Evolutionary conservation across 805 yeast species (phyloP), one percentile per base, ranked within the genome.

Genomic region (Starmerella floris): DNA sequence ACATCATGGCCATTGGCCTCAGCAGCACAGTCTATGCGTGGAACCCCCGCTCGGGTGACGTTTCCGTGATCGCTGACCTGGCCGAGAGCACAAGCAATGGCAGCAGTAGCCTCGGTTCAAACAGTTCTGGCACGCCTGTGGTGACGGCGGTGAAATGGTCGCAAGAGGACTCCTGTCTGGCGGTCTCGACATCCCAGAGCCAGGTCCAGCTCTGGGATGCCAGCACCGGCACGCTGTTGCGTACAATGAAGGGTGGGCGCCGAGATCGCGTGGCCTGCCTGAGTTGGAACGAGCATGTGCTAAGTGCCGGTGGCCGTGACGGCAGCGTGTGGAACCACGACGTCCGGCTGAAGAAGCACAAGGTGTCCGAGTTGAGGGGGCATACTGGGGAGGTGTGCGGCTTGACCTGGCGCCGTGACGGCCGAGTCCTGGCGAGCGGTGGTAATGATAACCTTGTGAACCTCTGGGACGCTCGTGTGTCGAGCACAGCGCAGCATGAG

Each of bases 381-480:
- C 97, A 88, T 58, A 64, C 72, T 39, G 95, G 93, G 1, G 97
- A 88, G 62, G 79, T 88, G 23, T 88, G 97, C 65, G 97, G 97
- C 0, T 66, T 88, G 32, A 79, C 79, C 52, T 88, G 94, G 75
- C 72, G 87, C 43, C 51, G 64, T 10, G 96, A 88, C 58, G 95
- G 96, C 2, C 64, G 72, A 50, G 91, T 83, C 56, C 69, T 88
- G 44, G 94, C 93, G 0, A 74, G 84, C 3, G 97, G 97, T 10
- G 95, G 96, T 26, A 91, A 91, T 58, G 98, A 91, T 60, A 88
- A 91, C 56, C 63, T 85, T 9, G 94, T 91, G 6, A 79, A 83
- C 57, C 77, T 88, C 37, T 88, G 97, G 96, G 97, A 88, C 59
- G 78, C 80, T 2, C 70, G 95, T 50, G 68, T 76, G 1, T 54